Base-by-base conservation (phyloP, 257 asterid species). In the Solanum neorickii region DNA sequence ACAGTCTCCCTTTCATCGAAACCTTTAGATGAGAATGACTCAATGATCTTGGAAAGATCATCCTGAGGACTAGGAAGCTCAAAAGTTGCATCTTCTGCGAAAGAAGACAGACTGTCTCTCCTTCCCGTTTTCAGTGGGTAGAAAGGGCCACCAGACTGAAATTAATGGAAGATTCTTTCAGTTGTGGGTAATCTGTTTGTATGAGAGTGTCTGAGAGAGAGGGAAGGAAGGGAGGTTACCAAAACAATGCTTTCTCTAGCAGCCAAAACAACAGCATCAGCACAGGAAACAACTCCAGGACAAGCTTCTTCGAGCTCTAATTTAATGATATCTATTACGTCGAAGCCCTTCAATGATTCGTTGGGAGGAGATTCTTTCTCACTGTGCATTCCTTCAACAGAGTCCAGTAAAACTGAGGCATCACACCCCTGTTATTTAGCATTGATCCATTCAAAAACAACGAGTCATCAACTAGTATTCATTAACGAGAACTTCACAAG, bases 61-160 rank as follows among this genome's bases (percentile, higher is more conserved):
- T 93, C 94, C 8, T 90, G 86, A 7, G 98, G 98, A 86, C 85
- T 86, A 52, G 98, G 98, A 84, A 96, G 94, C 70, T 92, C 94
- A 27, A 4, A 16, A 14, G 84, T 49, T 42, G 98, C 94, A 83
- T 85, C 88, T 9, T 83, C 83, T 9, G 74, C 49, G 88, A 82
- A 92, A n/a, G 96, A 85, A 52, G 20, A 18, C 9, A 27, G 70
- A 88, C 96, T 92, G 90, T 95, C 98, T 88, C 76, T 89, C 88
- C 98, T 89, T 29, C 98, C 99, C 1, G 98, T 96, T 76, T 65
- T 83, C 86, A 94, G 88, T 20, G 98, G 98, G 88, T 94, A 95
- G 93, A 92, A 96, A 3, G 98, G 97, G 37, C 99, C 98, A 29
- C 98, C 98, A 65, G 91, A 93, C 99, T 96, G 94, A 83, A 92